These are phyloP conservation scores for Panicum miliaceum DNA, from an alignment of 176 grass and related monocot species.

Conservation along the genomic window DNA sequence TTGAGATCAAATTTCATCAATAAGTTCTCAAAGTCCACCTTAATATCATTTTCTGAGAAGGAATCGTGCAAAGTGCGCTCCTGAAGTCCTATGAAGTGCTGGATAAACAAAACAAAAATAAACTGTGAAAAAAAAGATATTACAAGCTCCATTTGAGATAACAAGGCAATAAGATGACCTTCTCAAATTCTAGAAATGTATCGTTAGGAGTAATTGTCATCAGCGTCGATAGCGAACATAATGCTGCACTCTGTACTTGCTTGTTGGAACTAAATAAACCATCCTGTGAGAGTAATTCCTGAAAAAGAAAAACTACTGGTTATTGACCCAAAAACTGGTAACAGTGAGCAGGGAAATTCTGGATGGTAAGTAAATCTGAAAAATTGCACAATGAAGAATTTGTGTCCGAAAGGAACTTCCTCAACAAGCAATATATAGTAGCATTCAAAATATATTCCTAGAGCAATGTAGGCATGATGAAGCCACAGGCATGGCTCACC, in stretches of 20 bases:
- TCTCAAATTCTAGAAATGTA: conserved; percentile 91
- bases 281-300: conserved; percentile 85
- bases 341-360: background rate
- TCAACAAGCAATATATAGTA: background rate
- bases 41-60: conserved; percentile 78
- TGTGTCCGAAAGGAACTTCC: background rate
- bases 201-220: conserved; percentile 89
- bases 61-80: conserved; percentile 74
- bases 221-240: conserved; percentile 75
- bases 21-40: conserved; percentile 58
- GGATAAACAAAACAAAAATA: conserved; percentile 50
- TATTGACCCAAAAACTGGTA: conserved; percentile 10
- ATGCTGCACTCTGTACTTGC: conserved; percentile 60
- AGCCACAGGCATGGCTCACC: background rate
- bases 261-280: conserved; percentile 79
- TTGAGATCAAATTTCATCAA: conserved; percentile 34
- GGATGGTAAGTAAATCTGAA: background rate
- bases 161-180: conserved; percentile 51
- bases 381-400: background rate
- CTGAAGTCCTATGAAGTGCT: conserved; percentile 78
- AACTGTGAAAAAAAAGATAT: conserved; percentile 33
- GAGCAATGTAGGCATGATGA: background rate
- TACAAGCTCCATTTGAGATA: conserved; percentile 38
- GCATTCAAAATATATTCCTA: background rate
- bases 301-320: conserved; percentile 29